Base-by-base conservation (phyloP, 2,329 filamentous ascomycete species). In the Verticillium longisporum region DNA sequence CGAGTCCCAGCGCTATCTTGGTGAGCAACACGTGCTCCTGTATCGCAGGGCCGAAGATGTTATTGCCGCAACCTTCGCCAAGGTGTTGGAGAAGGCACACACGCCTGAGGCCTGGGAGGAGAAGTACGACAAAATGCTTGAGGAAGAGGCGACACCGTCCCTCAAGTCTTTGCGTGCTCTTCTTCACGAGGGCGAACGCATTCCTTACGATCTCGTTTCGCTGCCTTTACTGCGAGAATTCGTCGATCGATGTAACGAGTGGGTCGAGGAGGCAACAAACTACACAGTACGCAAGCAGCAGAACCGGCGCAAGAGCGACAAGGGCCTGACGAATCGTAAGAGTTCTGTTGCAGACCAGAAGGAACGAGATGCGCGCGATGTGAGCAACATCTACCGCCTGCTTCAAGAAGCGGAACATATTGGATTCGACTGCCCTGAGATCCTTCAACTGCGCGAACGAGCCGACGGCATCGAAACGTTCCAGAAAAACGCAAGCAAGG, bases 241-340 rank as follows among this genome's bases (percentile, higher is more conserved):
- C 77, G 95, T 99, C 73, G 92, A 97, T 68, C 89, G 91, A 70
- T 98, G 95, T 79, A 96, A 97, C 75, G 92, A 96, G 72, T 97
- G 96, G 90, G 92, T 97, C 65, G 95, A 98, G 69, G 94, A 98
- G 77, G 95, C 95, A 66, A 95, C 91, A 70, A 93, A 90, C 72
- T 99, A 96, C 79, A 97, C 93, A 70, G 93, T 95, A 62, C 90
- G 95, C 68, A 99, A 99, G 78, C 94, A 97, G 78, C 94, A 97
- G 76, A 96, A 96, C 71, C 90, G 95, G 65, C 91, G 94, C 64
- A 98, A 98, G 77, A 96, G 90, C 74, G 94, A 97, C 70, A 95
- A 92, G 71, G 85, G 85, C 55, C 95, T 90, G 86, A 90, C 92
- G 66, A 88, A 86, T 69, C 84, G 87, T 60, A 85, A 84, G 54